Evolutionary conservation across 148 eudicot species (phyloP), one percentile per base, ranked within the genome.

Genomic region (Persicaria tinctoria): DNA sequence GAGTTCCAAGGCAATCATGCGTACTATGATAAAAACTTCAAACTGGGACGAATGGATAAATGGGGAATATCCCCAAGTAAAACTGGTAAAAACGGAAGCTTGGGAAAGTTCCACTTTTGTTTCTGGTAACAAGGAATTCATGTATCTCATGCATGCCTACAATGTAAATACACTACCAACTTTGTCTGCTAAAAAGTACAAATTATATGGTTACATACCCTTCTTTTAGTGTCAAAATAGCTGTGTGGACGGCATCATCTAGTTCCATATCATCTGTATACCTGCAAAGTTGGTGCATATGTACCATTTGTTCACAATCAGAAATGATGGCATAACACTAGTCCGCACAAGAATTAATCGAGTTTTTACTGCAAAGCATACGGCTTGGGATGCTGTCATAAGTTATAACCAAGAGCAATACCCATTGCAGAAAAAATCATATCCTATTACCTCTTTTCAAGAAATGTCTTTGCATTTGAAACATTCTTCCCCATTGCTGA

Each of bases 401-500:
- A 32, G 5, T 6, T 16, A 63, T 44, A 11, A 32, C 17, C 68
- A n/a, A n/a, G n/a, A n/a, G n/a, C n/a, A 27, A 10, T 10, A 63
- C 14, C 66, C 38, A 60, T 5, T n/a, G 44, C 38, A n/a, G 66
- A 63, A 63, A 44, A 4, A 6, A 11, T 63, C 45, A 12, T 32
- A 55, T 14, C 18, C 59, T 16, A 27, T 48, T 64, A 91, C 99
- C 99, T 92, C 84, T 95, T 95, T 82, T 95, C 99, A 78, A 95
- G 99, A 83, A 95, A 95, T 69, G 99, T 89, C 83, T 95, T 95
- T 5, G 99, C 99, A 82, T 95, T 95, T 46, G 99, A 95, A 20
- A 92, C 99, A 82, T 95, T 95, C 77, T 95, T 95, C 27, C 99
- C 99, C 99, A 95, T 92, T 5, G 99, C 99, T 56, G 99, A 95